Evolutionary conservation across 2,329 filamentous ascomycete genomes (phyloP).

Genomic region (Alternaria dauci): DNA sequence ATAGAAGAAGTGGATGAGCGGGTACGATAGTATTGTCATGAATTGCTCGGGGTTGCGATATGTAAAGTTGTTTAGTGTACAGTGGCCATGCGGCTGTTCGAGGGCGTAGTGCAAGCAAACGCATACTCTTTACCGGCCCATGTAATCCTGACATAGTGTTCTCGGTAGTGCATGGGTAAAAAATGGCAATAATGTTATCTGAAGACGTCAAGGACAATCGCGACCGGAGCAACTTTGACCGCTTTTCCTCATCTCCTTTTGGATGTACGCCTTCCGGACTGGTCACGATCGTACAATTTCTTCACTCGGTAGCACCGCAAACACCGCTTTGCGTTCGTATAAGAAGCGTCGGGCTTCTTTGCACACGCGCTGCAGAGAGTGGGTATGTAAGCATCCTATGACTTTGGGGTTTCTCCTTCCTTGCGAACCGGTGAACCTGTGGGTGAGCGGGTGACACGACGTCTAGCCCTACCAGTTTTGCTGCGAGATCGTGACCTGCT

Average conservation of each 20-base stretch:
- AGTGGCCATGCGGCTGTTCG: not conserved
- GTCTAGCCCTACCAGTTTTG: constrained; percentile 27
- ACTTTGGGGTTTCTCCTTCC: constrained; percentile 14
- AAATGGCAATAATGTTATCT: not conserved
- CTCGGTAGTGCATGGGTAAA: not conserved
- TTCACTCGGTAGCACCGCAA: not conserved
- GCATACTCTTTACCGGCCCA: constrained; percentile 1
- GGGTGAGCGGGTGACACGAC: constrained; percentile 30
- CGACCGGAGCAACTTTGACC: not conserved
- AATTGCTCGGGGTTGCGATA: not conserved
- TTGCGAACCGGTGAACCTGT: constrained; percentile 26
- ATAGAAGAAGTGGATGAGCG: not conserved
- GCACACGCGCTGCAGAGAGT: not conserved
- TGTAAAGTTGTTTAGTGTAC: not conserved
- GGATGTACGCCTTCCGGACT: not conserved
- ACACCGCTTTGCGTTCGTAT: not conserved
- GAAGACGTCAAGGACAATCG: not conserved
- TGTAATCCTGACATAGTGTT: not conserved
- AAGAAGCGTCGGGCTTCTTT: not conserved
- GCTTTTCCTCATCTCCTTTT: not conserved
- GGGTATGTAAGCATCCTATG: constrained; percentile 17
- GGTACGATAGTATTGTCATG: not conserved
- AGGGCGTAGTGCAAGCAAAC: not conserved
- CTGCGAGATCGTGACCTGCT: constrained; percentile 49
- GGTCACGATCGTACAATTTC: not conserved